Conservation (phyloP, 1,284 basidiomycete genomes). For the Irpex sp. region DNA sequence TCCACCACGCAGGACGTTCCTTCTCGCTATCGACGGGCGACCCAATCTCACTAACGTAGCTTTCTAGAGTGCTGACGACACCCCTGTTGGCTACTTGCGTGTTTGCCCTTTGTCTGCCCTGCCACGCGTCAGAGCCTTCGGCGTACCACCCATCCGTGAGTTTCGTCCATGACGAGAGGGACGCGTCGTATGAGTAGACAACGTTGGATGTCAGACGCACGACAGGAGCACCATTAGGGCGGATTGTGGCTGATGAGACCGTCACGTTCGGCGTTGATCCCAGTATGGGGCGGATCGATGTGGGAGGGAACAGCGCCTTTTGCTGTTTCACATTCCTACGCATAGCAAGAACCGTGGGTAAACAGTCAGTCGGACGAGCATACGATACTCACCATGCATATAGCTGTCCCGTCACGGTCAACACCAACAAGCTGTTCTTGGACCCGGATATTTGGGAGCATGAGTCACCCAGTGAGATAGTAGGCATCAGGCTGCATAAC, state of each 20-base stretch:
- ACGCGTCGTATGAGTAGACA: conserved; percentile 73
- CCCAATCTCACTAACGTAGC: conserved; percentile 46
- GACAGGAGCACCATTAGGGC: conserved; percentile 76
- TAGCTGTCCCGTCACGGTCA: conserved; percentile 70
- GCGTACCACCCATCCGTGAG: conserved; percentile 80
- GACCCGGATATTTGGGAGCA: conserved; percentile 66
- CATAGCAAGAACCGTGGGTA: neutral
- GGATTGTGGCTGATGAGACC: conserved; percentile 58
- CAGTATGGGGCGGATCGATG: conserved; percentile 61
- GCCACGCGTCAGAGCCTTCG: conserved; percentile 78
- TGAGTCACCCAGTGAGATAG: conserved; percentile 69
- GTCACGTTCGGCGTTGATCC: conserved; percentile 48
- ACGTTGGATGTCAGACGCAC: conserved; percentile 72
- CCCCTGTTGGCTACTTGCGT: conserved; percentile 40
- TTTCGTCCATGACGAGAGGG: conserved; percentile 65
- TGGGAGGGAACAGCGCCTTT: conserved; percentile 59
- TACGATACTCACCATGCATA: conserved; percentile 63
- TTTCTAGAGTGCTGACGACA: conserved; percentile 52
- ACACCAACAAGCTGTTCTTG: conserved; percentile 61
- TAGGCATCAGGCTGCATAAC: conserved; percentile 62
- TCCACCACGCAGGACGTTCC: conserved; percentile 70
- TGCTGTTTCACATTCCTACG: conserved; percentile 71
- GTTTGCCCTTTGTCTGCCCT: conserved; percentile 55
- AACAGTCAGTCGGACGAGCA: conserved; percentile 6
- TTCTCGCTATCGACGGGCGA: conserved; percentile 29